Evolutionary conservation across 805 yeast species (phyloP).

Genomic region (Ogataea nitratoaversa): DNA sequence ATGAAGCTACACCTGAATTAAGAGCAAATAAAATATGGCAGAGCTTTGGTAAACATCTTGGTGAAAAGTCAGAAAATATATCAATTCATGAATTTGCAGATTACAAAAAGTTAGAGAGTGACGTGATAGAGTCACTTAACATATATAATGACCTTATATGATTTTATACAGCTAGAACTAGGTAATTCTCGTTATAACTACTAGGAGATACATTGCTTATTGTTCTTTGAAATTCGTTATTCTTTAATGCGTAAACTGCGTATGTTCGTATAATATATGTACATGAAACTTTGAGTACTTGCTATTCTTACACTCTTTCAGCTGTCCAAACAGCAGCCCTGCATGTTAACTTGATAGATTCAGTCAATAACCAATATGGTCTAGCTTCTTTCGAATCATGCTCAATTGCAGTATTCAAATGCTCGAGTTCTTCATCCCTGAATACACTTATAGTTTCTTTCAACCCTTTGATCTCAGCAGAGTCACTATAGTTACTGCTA

Average conservation of each 20-base stretch:
- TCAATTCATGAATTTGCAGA: constrained; percentile 81
- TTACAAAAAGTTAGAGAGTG: constrained; percentile 74
- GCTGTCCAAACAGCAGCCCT: constrained; percentile 89
- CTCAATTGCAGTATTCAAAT: constrained; percentile 87
- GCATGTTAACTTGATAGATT: constrained; percentile 78
- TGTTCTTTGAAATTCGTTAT: neutral
- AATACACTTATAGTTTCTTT: constrained; percentile 65
- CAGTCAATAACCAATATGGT: constrained; percentile 87
- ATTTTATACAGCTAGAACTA: neutral
- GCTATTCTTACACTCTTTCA: constrained; percentile 55
- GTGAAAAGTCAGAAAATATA: constrained; percentile 64
- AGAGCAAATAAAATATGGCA: constrained; percentile 77
- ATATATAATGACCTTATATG: constrained; percentile 35
- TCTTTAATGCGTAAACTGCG: neutral
- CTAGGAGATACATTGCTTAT: neutral
- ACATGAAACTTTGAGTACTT: neutral
- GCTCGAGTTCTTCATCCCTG: constrained; percentile 94
- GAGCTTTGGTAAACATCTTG: constrained; percentile 44
- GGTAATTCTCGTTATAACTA: too few relatives aligned
- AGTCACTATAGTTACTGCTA: constrained; percentile 27
- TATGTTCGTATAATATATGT: neutral
- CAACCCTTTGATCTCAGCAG: constrained; percentile 55
- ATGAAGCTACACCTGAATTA: constrained; percentile 87
- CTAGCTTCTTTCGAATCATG: constrained; percentile 91
- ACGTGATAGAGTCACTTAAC: constrained; percentile 70